Base-by-base conservation (phyloP, 495 filamentous ascomycete species). In the Podospora appendiculata region DNA sequence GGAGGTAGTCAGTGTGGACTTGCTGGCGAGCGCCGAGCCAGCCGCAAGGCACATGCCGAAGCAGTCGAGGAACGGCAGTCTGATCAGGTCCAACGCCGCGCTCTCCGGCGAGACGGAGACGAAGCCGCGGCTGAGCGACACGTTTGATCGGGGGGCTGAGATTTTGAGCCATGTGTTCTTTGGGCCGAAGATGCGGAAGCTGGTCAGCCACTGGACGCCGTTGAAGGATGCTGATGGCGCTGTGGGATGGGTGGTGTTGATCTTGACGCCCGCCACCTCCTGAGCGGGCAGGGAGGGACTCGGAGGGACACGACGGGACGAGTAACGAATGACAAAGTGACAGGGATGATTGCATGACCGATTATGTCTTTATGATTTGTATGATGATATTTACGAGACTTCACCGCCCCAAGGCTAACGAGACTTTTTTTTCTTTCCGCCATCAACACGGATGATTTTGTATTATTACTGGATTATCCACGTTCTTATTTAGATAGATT, bases 171-270 rank as follows among this genome's bases (percentile, higher is more conserved):
- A 60, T 14, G 51, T 63, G 1, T 51, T 65, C n/a, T 55, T 32
- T 35, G 44, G 43, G 1, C 13, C 35, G 14, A 65, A 57, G 55
- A 59, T 67, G 53, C 72, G 71, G 53, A 68, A 61, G 60, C 63
- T 79, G 45, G 68, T 75, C n/a, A 71, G 66, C 19, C 74, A 77
- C 56, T 81, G 79, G 79, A 75, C 76, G 50, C 78, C 79, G 18
- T 53, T 78, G 58, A 79, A 76, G 60, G 72, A 80, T 58, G 74
- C 62, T 10, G 59, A 71, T 13, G 78, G 75, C 0, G 51, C 51
- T 32, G 66, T 78, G 14, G 65, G 50, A 14, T 78, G 68, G 60
- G 69, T 79, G 38, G 70, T 82, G 44, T 49, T 80, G 48, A 55
- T 70, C 14, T 54, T 74, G 57, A 66, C 55, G 48, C 68, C 66